Conservation (phyloP, 2,329 filamentous ascomycete species). For the Raffaelea ambrosiae region DNA sequence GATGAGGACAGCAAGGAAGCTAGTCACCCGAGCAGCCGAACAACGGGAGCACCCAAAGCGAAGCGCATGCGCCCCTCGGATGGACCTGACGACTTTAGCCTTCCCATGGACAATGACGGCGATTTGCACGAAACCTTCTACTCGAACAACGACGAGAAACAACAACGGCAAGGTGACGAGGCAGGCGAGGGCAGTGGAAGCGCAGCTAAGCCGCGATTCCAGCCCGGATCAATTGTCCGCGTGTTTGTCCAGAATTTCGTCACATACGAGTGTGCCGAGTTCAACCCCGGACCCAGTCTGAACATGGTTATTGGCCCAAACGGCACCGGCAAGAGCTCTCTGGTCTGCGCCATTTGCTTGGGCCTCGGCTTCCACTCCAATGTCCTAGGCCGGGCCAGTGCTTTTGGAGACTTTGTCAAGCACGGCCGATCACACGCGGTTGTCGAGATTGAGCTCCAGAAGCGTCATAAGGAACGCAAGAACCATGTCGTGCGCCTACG, state of each 20-base stretch:
- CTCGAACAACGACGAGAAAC: constrained; percentile 7
- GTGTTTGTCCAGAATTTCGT: constrained; percentile 86
- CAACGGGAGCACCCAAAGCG: neutral
- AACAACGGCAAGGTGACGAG: constrained; percentile 12
- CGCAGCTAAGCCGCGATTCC: constrained; percentile 28
- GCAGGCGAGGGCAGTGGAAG: constrained; percentile 7
- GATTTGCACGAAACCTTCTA: constrained; percentile 2
- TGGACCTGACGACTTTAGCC: neutral
- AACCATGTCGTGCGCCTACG: constrained; percentile 70
- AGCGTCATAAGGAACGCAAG: constrained; percentile 42
- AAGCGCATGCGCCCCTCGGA: neutral
- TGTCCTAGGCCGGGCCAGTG: constrained; percentile 77
- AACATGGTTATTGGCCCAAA: constrained; percentile 99
- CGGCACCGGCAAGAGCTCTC: constrained; percentile 92
- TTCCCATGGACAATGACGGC: neutral
- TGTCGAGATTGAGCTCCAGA: constrained; percentile 86
- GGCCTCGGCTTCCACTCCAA: constrained; percentile 78
- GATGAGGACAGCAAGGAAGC: neutral
- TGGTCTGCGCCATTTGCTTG: constrained; percentile 93
- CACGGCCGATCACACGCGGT: constrained; percentile 68
- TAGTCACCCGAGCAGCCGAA: neutral
- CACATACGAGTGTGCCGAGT: constrained; percentile 88
- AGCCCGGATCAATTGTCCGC: constrained; percentile 80
- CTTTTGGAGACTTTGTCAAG: constrained; percentile 86
- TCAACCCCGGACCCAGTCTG: constrained; percentile 80